Conservation (phyloP, 2,329 filamentous ascomycete species). For the Fusarium ramigenum region DNA sequence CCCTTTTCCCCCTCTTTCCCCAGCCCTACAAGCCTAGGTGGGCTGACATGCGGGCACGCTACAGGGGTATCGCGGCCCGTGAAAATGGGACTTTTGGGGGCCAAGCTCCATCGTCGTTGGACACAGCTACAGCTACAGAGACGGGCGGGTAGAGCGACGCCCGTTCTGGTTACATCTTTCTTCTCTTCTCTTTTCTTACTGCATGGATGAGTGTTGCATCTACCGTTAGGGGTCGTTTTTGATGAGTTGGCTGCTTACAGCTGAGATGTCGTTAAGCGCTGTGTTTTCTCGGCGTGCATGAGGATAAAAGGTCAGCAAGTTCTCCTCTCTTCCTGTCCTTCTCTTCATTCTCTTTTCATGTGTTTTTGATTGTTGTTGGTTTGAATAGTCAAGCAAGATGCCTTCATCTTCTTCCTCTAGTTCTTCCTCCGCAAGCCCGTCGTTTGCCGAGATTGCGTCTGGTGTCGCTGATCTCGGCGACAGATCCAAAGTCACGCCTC, state of each 20-base stretch:
- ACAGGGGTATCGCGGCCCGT: background rate
- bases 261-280: slow-evolving; percentile 1
- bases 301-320: slow-evolving; percentile 16
- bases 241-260: slow-evolving; percentile 25
- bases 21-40: slow-evolving; percentile 27
- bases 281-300: background rate
- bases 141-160: background rate
- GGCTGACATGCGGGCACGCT: slow-evolving; percentile 21
- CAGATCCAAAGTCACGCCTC: slow-evolving; percentile 64
- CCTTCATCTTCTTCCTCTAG: slow-evolving; percentile 18
- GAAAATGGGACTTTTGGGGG: slow-evolving; percentile 17
- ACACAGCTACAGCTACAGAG: background rate
- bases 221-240: background rate
- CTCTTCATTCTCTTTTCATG: background rate
- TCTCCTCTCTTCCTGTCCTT: background rate
- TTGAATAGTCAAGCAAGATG: background rate
- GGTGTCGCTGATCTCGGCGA: slow-evolving; percentile 17
- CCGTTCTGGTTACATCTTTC: slow-evolving; percentile 7
- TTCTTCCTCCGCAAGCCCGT: slow-evolving; percentile 6
- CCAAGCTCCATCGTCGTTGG: slow-evolving; percentile 8
- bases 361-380: background rate
- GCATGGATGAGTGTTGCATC: background rate
- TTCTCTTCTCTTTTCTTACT: background rate
- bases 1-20: background rate
- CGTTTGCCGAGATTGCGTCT: background rate